Evolutionary conservation across 2,329 filamentous ascomycete species (phyloP), one percentile per base, ranked within the genome.

Genomic region (Epichloe sibirici): DNA sequence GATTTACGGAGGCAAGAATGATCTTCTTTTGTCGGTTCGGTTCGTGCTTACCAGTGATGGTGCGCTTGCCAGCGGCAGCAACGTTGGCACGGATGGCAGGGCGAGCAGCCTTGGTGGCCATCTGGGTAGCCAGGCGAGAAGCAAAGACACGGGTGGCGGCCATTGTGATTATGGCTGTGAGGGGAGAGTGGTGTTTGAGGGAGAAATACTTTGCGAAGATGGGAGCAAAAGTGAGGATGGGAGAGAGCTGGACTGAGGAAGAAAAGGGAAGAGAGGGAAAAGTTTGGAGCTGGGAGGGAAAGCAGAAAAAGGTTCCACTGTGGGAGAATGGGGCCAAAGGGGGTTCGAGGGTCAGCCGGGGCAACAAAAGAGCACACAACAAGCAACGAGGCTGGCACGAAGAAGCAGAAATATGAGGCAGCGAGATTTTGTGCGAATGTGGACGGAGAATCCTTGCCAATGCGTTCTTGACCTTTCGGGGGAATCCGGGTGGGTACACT

Each of bases 51-150:
- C 83, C 82, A 68, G 81, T 77, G 75, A 86, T 82, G 74, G 84
- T 84, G 73, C 86, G 86, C 79, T 85, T 86, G 76, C 84, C 79
- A 71, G 77, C 77, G 72, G 74, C 76, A 70, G 76, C 74, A 65
- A 82, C 66, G 69, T 78, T 76, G 66, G 77, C 75, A 66, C 83
- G 83, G 68, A 83, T 72, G 71, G 82, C 82, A 75, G 85, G 85
- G 73, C 86, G 85, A 73, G 85, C 85, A 73, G 82, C 83, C 82
- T 86, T 87, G 75, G 78, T 74, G 71, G 83, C 81, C 81, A 85
- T 85, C 75, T 85, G 80, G 70, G 82, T 78, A 73, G 85, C 83
- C 77, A 89, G 79, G 73, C 86, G 82, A 68, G 84, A 83, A 71
- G 85, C 82, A 75, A 88, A 78, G 72, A 88, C 79, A 76, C 86